Percentiles rank a stretch among this genome's conserved stretches.
Conservation (phyloP, 345 rosid genomes). For the Syzygium oleosum region DNA sequence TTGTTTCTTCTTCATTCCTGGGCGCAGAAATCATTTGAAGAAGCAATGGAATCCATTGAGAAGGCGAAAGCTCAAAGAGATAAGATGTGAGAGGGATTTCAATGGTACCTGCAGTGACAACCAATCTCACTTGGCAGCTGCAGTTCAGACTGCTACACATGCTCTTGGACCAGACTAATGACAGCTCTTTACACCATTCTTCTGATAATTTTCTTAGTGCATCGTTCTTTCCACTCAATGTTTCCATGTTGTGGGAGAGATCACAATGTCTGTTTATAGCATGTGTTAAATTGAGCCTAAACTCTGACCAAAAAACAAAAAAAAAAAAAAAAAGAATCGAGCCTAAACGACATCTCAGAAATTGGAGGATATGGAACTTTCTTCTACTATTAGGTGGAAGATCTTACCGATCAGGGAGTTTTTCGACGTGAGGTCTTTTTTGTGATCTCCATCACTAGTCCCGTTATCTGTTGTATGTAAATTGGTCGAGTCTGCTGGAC, state of each 20-base stretch:
- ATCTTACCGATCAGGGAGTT: neutral
- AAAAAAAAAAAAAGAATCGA: neutral
- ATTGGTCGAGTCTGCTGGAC: neutral
- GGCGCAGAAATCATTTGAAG: constrained; percentile 83
- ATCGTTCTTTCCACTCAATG: neutral
- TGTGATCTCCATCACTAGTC: neutral
- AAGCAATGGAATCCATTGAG: constrained; percentile 67
- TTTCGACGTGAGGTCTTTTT: neutral
- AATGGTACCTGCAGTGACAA: neutral
- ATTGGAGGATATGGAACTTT: neutral
- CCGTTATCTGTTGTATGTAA: neutral
- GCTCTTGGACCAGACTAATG: neutral
- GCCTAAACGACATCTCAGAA: neutral
- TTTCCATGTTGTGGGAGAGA: neutral
- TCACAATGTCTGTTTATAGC: neutral
- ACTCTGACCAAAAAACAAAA: too few relatives aligned
- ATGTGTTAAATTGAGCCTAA: neutral
- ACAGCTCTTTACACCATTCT: neutral
- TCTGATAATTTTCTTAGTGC: neutral
- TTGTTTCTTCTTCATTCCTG: neutral
- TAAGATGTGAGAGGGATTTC: constrained; percentile 3
- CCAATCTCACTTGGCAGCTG: neutral
- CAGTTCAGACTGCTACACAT: neutral
- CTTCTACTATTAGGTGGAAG: neutral
- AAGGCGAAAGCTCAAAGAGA: constrained; percentile 47